phyloP scores from a whole-genome alignment of 768 basidiomycete species.

The Cystobasidium onofrii region DNA sequence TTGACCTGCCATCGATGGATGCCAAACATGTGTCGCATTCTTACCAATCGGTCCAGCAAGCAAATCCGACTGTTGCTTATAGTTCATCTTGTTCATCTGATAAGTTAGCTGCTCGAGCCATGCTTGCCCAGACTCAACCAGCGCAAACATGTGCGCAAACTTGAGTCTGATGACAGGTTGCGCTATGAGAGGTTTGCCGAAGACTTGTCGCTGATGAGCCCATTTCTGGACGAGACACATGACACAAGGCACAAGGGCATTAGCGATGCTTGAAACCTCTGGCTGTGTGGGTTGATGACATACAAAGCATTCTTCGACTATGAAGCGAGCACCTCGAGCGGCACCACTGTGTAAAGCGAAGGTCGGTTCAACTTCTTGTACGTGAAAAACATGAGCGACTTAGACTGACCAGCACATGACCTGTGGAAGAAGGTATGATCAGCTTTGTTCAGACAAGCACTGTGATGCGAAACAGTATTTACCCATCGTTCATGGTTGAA shows the following conservation, averaged over 20 bases:
- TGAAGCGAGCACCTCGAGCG: slow-evolving; percentile 62
- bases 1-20: too few species aligned
- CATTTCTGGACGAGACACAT: too few species aligned
- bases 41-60: slow-evolving; percentile 51
- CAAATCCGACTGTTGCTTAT: slow-evolving; percentile 15
- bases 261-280: too few species aligned
- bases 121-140: slow-evolving; percentile 68
- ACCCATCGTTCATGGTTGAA: slow-evolving; percentile 91
- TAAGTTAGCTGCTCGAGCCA: slow-evolving; percentile 81
- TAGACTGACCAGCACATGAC: slow-evolving; percentile 21
- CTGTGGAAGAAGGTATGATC: not conserved
- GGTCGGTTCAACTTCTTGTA: not conserved
- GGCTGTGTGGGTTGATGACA: slow-evolving; percentile 48
- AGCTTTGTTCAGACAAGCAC: too few species aligned
- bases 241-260: too few species aligned
- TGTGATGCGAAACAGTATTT: too few species aligned
- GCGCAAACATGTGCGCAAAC: slow-evolving; percentile 78
- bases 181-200: slow-evolving; percentile 71
- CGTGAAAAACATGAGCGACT: too few species aligned
- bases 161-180: slow-evolving; percentile 79
- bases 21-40: too few species aligned
- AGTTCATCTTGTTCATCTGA: slow-evolving; percentile 59
- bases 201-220: slow-evolving; percentile 79
- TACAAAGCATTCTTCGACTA: slow-evolving; percentile 71
- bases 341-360: not conserved